These are phyloP conservation scores for Fragaria ananassa DNA, from an alignment of 306 rosid genomes.

Conservation along the genomic window DNA sequence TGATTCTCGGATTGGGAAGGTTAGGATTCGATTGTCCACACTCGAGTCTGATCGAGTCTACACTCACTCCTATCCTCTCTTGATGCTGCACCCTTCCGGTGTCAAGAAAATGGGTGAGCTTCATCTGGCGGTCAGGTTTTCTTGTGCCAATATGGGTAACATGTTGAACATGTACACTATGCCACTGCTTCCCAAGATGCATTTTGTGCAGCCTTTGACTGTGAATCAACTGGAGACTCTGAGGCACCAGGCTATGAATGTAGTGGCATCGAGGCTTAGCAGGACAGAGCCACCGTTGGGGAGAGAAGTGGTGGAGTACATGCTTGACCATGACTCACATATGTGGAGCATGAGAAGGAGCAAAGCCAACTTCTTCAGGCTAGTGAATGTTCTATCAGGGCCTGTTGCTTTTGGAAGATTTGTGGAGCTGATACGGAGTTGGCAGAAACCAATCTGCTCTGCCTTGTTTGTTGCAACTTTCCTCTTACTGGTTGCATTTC, in stretches of 20 bases:
- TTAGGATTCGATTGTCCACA: slow-evolving; percentile 52
- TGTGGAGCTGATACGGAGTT: slow-evolving; percentile 41
- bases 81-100: slow-evolving; percentile 52
- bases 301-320: slow-evolving; percentile 57
- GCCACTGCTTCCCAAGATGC: slow-evolving; percentile 63
- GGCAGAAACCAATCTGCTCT: slow-evolving; percentile 46
- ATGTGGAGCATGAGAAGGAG: slow-evolving; percentile 62
- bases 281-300: slow-evolving; percentile 52
- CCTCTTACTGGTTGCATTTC: slow-evolving; percentile 35
- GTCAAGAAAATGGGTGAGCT: slow-evolving; percentile 69
- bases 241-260: slow-evolving; percentile 56
- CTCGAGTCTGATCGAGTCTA: slow-evolving; percentile 54
- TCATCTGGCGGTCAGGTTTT: slow-evolving; percentile 55
- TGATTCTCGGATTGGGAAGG: slow-evolving; percentile 55
- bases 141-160: slow-evolving; percentile 49
- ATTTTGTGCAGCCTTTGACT: slow-evolving; percentile 45
- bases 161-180: slow-evolving; percentile 47
- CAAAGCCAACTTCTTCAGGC: slow-evolving; percentile 54
- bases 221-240: slow-evolving; percentile 48
- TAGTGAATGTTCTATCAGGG: slow-evolving; percentile 49
- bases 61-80: slow-evolving; percentile 56
- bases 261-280: slow-evolving; percentile 44
- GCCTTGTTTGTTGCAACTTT: slow-evolving; percentile 32
- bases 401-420: slow-evolving; percentile 36
- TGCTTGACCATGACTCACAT: slow-evolving; percentile 57